phyloP scores from a whole-genome alignment of 768 basidiomycete species.

The Boletus subparvulus region DNA sequence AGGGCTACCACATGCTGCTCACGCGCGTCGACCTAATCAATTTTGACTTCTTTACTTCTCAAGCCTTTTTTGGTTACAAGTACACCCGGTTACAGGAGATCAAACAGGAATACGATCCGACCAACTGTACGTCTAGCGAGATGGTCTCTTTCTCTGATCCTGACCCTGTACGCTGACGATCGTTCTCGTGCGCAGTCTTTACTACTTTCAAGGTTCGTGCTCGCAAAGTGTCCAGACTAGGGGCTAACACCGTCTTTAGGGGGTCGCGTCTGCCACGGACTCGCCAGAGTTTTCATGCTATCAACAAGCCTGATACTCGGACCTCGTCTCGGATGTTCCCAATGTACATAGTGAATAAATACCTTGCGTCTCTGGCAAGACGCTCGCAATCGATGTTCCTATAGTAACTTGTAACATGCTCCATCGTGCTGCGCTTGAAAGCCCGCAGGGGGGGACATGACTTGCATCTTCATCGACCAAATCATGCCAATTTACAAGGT shows the following conservation, averaged over 20 bases:
- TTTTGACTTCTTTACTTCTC: neutral
- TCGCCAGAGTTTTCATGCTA: constrained; percentile 5
- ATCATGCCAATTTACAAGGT: no score
- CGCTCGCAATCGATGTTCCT: no score
- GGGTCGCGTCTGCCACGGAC: constrained; percentile 3
- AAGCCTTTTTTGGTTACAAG: constrained; percentile 22
- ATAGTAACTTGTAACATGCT: no score
- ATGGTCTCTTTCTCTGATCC: neutral
- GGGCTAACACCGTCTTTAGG: neutral
- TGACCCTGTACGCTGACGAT: neutral
- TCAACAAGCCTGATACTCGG: neutral
- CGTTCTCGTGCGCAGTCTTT: constrained; percentile 9
- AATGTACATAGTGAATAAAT: no score
- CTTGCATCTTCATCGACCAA: no score
- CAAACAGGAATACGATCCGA: constrained; percentile 14
- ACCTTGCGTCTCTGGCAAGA: no score
- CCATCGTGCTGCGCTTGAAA: no score
- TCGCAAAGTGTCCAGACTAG: neutral
- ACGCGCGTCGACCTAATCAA: neutral
- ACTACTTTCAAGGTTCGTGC: constrained; percentile 10
- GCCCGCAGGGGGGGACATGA: neutral
- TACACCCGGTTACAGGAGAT: constrained; percentile 10
- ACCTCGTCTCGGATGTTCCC: neutral
- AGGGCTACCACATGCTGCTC: neutral
- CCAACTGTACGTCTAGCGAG: constrained; percentile 10